These are phyloP conservation scores for Raffaelea ambrosiae DNA, from an alignment of 2,329 filamentous ascomycete genomes.

Conservation along the genomic window DNA sequence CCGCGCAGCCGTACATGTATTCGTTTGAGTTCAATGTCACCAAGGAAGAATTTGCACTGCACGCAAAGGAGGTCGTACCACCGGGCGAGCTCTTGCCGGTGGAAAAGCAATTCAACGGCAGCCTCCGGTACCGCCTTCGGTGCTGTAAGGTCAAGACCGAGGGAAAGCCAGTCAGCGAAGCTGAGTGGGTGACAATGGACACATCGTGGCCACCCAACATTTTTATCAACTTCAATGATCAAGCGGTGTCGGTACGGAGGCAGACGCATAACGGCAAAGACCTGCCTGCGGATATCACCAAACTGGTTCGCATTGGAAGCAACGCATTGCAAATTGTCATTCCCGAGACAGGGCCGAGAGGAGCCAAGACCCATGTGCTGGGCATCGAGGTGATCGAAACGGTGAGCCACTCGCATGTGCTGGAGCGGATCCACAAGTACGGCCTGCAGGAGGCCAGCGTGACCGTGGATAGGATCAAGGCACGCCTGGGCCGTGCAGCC, in stretches of 20 bases:
- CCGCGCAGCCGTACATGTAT: constrained; percentile 28
- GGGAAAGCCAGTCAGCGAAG: constrained; percentile 24
- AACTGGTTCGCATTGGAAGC: constrained; percentile 42
- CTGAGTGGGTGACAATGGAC: constrained; percentile 54
- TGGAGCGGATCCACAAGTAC: constrained; percentile 27
- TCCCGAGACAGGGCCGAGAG: constrained; percentile 13
- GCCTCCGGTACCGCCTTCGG: constrained; percentile 58
- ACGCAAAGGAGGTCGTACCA: constrained; percentile 25
- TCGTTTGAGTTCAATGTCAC: constrained; percentile 39
- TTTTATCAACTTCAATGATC: constrained; percentile 59
- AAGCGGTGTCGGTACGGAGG: constrained; percentile 49
- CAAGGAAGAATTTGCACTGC: constrained; percentile 21
- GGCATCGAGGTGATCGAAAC: constrained; percentile 64
- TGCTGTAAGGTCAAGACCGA: constrained; percentile 36
- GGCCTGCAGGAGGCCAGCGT: constrained; percentile 33
- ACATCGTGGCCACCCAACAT: constrained; percentile 64
- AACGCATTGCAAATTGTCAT: constrained; percentile 54
- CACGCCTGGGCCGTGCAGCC: constrained; percentile 25
- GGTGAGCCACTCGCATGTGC: constrained; percentile 33
- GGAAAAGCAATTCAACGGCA: constrained; percentile 38
- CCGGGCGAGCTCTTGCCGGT: constrained; percentile 23
- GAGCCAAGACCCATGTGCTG: constrained; percentile 43
- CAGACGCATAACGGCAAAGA: constrained; percentile 69
- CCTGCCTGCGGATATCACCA: constrained; percentile 66
- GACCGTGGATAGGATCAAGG: constrained; percentile 50